Percentiles rank a stretch among this genome's conserved stretches.
phyloP scores from a whole-genome alignment of 768 basidiomycete species.

The Asterophora parasitica region DNA sequence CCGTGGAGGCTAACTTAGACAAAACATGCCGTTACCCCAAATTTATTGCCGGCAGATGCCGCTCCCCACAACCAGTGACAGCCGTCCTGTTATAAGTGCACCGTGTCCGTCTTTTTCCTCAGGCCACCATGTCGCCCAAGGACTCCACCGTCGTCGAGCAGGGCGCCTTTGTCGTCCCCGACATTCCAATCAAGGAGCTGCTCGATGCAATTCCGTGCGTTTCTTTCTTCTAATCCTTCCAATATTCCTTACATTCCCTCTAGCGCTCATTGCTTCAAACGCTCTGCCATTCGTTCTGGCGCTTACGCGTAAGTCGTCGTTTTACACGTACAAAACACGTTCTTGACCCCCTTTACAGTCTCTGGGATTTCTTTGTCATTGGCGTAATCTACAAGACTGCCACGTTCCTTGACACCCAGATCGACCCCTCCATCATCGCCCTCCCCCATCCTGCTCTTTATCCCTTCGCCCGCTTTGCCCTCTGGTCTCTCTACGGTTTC shows the following conservation, averaged over 20 bases:
- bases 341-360: conserved; percentile 30
- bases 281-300: conserved; percentile 77
- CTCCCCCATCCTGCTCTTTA: conserved; percentile 62
- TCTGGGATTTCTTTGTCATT: conserved; percentile 75
- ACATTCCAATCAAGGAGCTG: conserved; percentile 84
- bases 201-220: conserved; percentile 79
- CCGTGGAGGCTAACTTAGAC: no score
- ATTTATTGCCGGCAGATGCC: not conserved
- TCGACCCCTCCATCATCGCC: conserved; percentile 48
- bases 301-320: conserved; percentile 60
- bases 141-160: conserved; percentile 42
- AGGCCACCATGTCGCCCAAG: conserved; percentile 30
- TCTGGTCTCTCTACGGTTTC: conserved; percentile 84
- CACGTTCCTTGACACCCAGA: conserved; percentile 55
- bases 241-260: conserved; percentile 4
- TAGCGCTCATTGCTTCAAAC: conserved; percentile 85
- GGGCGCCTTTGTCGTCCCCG: conserved; percentile 64
- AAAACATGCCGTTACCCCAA: no score
- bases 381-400: conserved; percentile 63
- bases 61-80: conserved; percentile 10
- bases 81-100: conserved; percentile 11
- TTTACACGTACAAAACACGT: not conserved
- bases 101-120: conserved; percentile 8
- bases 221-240: conserved; percentile 4
- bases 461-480: conserved; percentile 51